Evolutionary conservation across 768 basidiomycete species (phyloP).

Genomic region (Leccinum imitatum): DNA sequence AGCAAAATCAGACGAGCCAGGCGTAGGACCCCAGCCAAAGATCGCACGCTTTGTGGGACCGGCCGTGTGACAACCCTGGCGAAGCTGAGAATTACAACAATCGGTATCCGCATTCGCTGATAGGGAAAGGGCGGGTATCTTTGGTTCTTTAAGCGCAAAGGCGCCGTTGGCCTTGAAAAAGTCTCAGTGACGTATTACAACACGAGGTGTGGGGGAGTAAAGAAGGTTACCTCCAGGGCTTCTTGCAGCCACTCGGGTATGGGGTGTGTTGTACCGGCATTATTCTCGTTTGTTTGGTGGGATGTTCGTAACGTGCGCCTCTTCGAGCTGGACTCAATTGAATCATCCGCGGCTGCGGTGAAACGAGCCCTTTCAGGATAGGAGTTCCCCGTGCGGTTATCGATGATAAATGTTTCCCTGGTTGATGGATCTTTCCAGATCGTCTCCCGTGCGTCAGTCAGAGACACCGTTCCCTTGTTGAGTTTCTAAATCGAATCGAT

Average conservation of each 20-base stretch:
- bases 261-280: conserved; percentile 11
- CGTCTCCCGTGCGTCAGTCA: conserved; percentile 31
- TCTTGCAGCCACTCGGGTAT: conserved; percentile 65
- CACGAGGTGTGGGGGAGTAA: conserved; percentile 10
- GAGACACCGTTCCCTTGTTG: conserved; percentile 16
- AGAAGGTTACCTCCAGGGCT: conserved; percentile 52
- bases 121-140: conserved; percentile 40
- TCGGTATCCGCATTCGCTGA: conserved; percentile 13
- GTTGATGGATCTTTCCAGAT: conserved; percentile 67
- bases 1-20: conserved; percentile 11
- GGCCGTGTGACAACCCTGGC: conserved; percentile 17
- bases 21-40: conserved; percentile 11
- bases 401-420: conserved; percentile 56
- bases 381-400: conserved; percentile 72
- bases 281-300: conserved; percentile 9
- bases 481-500: conserved; percentile 13
- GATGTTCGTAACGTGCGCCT: conserved; percentile 18
- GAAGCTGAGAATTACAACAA: conserved; percentile 7
- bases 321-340: conserved; percentile 7
- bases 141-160: conserved; percentile 49
- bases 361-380: conserved; percentile 33
- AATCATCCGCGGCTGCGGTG: conserved; percentile 7
- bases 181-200: conserved; percentile 10
- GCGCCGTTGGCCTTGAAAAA: conserved; percentile 50
- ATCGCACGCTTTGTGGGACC: conserved; percentile 7